Evolutionary conservation across 225 moss, liverwort and hornwort genomes (phyloP).

Genomic region (Physcomitrellopsis africana): DNA sequence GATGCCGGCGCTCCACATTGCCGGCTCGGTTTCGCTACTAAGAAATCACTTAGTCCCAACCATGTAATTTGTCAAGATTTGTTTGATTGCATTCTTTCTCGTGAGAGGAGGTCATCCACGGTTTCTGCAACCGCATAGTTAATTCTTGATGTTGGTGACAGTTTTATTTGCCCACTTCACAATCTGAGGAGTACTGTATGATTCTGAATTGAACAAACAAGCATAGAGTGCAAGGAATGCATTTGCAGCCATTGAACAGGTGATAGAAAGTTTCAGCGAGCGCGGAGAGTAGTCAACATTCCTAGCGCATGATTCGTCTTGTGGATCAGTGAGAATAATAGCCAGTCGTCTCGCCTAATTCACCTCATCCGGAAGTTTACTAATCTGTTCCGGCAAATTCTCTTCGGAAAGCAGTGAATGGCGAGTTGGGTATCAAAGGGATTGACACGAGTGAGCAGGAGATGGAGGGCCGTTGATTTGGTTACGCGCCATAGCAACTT

Average conservation of each 20-base stretch:
- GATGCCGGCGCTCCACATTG: no score
- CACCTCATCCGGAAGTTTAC: neutral
- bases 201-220: neutral
- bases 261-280: neutral
- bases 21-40: no score
- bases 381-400: neutral
- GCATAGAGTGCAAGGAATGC: neutral
- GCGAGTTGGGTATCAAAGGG: neutral
- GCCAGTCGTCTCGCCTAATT: neutral
- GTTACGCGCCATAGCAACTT: neutral
- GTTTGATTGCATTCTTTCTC: neutral
- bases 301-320: neutral
- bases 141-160: neutral
- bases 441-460: neutral
- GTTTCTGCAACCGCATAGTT: constrained; percentile 7
- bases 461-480: neutral
- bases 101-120: neutral
- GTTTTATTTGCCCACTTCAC: neutral
- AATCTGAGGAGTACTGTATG: neutral
- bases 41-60: no score
- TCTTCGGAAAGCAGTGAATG: neutral
- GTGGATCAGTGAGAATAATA: neutral
- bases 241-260: neutral
- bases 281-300: neutral
- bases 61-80: no score